A percentile compares a stretch with the other conserved stretches of the same genome.
phyloP scores from a whole-genome alignment of 108 stramenopile genomes.

The Epithemia pelagica region DNA sequence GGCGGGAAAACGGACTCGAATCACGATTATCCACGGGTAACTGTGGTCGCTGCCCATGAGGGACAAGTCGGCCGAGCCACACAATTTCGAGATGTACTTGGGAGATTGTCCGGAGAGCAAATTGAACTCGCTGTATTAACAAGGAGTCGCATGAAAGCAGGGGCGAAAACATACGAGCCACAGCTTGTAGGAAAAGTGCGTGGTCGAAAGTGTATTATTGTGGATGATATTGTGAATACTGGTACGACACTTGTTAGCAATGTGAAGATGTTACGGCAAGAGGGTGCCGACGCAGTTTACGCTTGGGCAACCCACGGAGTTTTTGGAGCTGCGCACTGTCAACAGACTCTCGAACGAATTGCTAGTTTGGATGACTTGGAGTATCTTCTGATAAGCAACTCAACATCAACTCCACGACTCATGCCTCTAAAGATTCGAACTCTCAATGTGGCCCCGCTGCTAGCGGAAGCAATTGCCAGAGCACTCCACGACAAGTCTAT shows the following conservation, averaged over 20 bases:
- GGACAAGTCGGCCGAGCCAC: conserved; percentile 80
- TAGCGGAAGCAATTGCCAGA: conserved; percentile 83
- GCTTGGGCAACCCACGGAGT: conserved; percentile 88
- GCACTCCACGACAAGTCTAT: conserved; percentile 72
- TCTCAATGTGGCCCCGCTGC: conserved; percentile 79
- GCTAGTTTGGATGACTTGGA: conserved; percentile 53
- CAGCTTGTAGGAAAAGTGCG: conserved; percentile 66
- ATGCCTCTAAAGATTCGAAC: conserved; percentile 69
- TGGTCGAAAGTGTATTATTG: conserved; percentile 77
- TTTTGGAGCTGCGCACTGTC: conserved; percentile 40
- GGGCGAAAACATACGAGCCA: conserved; percentile 37
- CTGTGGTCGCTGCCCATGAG: conserved; percentile 78
- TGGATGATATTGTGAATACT: conserved; percentile 85
- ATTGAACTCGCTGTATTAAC: conserved; percentile 74
- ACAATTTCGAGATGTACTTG: conserved; percentile 66
- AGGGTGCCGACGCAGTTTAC: conserved; percentile 66
- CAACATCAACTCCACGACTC: conserved; percentile 32
- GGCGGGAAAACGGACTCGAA: conserved; percentile 8
- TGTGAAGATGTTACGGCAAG: conserved; percentile 44
- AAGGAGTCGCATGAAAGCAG: conserved; percentile 36
- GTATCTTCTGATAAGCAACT: conserved; percentile 77
- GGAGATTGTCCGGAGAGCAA: conserved; percentile 55
- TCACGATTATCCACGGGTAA: conserved; percentile 44
- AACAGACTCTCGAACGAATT: conserved; percentile 47
- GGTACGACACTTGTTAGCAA: conserved; percentile 63